Percentiles rank a stretch among this genome's conserved stretches.
phyloP scores from a whole-genome alignment of 179 eudicot genomes.

The Beta macrorhiza region DNA sequence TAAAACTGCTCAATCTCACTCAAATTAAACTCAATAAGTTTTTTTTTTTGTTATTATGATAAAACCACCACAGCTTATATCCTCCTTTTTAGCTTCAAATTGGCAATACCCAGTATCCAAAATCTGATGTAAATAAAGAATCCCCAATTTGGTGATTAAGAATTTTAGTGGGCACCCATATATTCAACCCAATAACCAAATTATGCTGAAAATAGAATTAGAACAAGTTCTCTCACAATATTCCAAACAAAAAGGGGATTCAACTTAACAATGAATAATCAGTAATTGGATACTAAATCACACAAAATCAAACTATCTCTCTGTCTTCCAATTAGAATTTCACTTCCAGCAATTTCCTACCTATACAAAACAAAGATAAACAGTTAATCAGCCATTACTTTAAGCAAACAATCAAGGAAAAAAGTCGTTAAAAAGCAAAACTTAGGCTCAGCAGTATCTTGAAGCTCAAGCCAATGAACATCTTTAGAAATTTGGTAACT shows the following conservation, averaged over 20 bases:
- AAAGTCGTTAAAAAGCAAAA: constrained; percentile 25
- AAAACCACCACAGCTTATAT: background rate
- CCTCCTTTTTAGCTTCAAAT: background rate
- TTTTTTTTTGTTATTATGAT: background rate
- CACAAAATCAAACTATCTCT: constrained; percentile 1
- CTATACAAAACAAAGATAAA: background rate
- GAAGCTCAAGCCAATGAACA: constrained; percentile 27
- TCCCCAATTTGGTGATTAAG: background rate
- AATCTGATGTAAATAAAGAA: constrained; percentile 4
- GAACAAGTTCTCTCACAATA: constrained; percentile 19
- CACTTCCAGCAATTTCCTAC: constrained; percentile 21
- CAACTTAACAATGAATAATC: constrained; percentile 8
- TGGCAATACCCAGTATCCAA: constrained; percentile 20
- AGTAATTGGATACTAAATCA: background rate
- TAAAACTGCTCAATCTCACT: background rate
- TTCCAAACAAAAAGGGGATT: background rate
- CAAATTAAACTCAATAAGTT: background rate
- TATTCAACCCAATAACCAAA: constrained; percentile 1
- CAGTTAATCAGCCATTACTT: constrained; percentile 16
- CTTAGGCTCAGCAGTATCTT: background rate
- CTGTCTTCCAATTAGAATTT: background rate
- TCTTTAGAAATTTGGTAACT: background rate
- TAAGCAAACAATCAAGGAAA: background rate
- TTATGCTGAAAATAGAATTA: constrained; percentile 6
- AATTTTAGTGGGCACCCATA: background rate